Base-by-base conservation (phyloP, 106 monocot species). In the Posidonia australis region DNA sequence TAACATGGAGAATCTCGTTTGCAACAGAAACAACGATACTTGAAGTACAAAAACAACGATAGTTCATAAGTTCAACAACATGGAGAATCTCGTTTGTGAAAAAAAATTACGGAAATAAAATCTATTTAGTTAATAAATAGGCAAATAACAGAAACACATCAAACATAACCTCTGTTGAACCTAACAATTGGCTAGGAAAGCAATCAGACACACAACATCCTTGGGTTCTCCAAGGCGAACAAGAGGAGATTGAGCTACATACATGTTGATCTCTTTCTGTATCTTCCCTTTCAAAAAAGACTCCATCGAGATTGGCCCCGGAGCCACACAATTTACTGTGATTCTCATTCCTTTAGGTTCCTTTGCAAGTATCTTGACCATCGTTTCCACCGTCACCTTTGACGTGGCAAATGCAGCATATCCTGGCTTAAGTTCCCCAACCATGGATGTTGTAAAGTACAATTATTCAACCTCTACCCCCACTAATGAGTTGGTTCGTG, bases 371-470 rank as follows among this genome's bases (percentile, higher is more conserved):
- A 80, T 57, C 67, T 26, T 67, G 42, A 58, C 62, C 80, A 76
- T 76, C 56, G 71, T 53, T 71, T 80, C 80, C 63, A 80, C 71
- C 13, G 80, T 76, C 2, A 62, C 71, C 71, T 71, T 71, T 24
- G 71, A 62, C 26, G 71, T 62, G 10, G 62, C 62, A 42, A 62
- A 71, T 5, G 71, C 63, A 16, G n/a, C 60, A 51, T 52, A 71
- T 42, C 71, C 71, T 2, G 71, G 71, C 21, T 7, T 29, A 1
- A 63, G 53, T 19, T 13, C 10, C 16, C 53, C 52, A 11, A 63
- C 62, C 62, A 49, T 59, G 9, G 71, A 62, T 24, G 71, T 62
- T 10, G 71, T 52, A n/a, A 0, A 71, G 13, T 51, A 60, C 25
- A 23, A 71, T 24, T 10, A 71, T 62, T 12, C 71, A 25, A 9